A percentile compares a stretch with the other conserved stretches of the same genome.
Evolutionary conservation across 2,329 filamentous ascomycete species (phyloP).

Genomic region (Alternaria hordeiaustralica): DNA sequence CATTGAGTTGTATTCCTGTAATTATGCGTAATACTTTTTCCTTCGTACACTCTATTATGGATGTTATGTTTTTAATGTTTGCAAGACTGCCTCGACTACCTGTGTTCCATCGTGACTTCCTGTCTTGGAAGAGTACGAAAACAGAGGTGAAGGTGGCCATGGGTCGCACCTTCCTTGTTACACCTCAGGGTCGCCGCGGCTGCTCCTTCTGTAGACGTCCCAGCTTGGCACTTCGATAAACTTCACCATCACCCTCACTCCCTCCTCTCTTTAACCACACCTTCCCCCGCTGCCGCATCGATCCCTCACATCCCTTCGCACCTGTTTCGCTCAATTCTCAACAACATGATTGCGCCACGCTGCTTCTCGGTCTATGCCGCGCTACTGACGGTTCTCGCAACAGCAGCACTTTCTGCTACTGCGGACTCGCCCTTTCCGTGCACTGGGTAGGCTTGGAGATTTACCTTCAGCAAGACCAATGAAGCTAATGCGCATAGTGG

Average conservation of each 20-base stretch:
- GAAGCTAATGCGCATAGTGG: conserved; percentile 24
- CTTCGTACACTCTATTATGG: not conserved
- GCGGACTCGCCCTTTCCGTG: conserved; percentile 9
- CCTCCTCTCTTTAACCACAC: not conserved
- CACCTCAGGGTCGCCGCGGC: conserved; percentile 1
- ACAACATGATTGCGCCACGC: not conserved
- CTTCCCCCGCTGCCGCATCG: not conserved
- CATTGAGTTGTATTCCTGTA: not conserved
- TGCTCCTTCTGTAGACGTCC: not conserved
- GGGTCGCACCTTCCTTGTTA: not conserved
- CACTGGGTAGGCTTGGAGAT: conserved; percentile 5
- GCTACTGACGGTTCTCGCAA: not conserved
- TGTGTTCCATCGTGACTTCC: not conserved
- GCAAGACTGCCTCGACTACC: not conserved
- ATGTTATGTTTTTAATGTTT: not conserved
- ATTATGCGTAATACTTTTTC: not conserved
- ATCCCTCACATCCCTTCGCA: not conserved
- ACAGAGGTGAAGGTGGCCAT: not conserved
- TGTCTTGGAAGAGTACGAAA: not conserved
- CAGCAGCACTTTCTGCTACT: not conserved
- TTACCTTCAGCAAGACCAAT: fast-evolving
- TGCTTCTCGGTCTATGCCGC: not conserved
- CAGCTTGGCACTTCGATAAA: not conserved
- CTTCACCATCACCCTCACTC: not conserved
- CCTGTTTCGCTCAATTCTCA: not conserved